These are phyloP conservation scores for Solanum stenotomum DNA, from an alignment of 257 asterid species.

Conservation along the genomic window DNA sequence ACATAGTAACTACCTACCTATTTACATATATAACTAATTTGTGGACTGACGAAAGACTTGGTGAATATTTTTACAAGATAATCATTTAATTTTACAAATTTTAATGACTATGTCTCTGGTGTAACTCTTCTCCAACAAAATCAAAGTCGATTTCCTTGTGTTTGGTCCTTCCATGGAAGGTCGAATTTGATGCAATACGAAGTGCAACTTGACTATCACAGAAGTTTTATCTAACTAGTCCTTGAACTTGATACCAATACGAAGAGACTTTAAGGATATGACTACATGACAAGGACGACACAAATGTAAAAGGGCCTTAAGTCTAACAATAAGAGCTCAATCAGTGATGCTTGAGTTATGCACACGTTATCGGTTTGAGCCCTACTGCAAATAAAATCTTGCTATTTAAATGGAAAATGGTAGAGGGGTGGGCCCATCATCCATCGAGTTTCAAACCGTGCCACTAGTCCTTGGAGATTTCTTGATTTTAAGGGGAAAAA, in stretches of 20 bases:
- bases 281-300: background rate
- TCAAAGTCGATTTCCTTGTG: background rate
- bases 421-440: background rate
- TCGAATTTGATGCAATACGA: background rate
- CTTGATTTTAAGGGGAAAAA: background rate
- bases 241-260: background rate
- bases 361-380: background rate
- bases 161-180: background rate
- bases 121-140: background rate
- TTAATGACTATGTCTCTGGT: background rate
- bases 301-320: background rate
- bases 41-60: background rate
- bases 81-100: background rate
- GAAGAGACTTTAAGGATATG: background rate
- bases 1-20: background rate
- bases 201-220: background rate
- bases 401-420: background rate
- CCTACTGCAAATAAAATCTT: background rate
- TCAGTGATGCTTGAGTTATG: background rate
- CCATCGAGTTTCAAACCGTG: background rate
- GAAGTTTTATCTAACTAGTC: background rate
- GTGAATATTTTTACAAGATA: background rate
- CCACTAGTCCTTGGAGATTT: background rate
- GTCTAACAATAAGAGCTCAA: background rate
- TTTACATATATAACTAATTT: background rate